Base-by-base conservation (phyloP, 495 filamentous ascomycete species). In the Glonium stellatum region DNA sequence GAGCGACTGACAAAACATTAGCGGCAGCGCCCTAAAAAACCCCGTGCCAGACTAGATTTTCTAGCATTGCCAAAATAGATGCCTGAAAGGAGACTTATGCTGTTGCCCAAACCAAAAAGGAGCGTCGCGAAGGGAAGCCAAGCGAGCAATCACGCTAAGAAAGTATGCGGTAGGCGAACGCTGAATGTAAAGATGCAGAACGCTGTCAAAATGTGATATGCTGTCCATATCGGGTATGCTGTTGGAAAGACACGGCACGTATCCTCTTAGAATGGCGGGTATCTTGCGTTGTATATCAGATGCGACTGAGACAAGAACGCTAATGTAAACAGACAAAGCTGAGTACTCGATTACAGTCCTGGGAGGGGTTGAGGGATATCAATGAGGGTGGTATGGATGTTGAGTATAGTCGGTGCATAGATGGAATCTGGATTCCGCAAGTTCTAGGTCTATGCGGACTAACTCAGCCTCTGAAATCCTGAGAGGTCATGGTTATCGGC, bases 171-270 rank as follows among this genome's bases (percentile, higher is more conserved):
- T 25, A 27, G 13, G 48, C 13, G 13, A 51, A 51, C 48, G 48
- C 48, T 51, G 23, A 22, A 51, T 27, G 48, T 6, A 51, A 51
- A 15, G 39, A 18, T 18, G 18, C 27, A 11, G 23, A 51, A 51
- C 48, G 48, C 15, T 51, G 48, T 51, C 48, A 51, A 51, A 51
- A 51, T 51, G 25, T 44, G 39, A 44, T 44, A 44, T 44, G 39
- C 39, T 44, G 10, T 44, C 18, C 39, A 44, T 44, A 44, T 44
- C 39, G 39, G 39, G 39, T 44, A 44, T 44, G 39, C 39, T 44
- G 39, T 2, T 13, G 13, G 18, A 18, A 44, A 44, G 18, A 44
- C 39, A 44, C 39, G 39, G 18, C 39, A 44, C 39, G 39, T 4
- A 18, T 44, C 39, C 13, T 18, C 18, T 13, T 18, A 31, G 48